phyloP scores from a whole-genome alignment of 2,329 filamentous ascomycete species.

The Cercospora sojina region DNA sequence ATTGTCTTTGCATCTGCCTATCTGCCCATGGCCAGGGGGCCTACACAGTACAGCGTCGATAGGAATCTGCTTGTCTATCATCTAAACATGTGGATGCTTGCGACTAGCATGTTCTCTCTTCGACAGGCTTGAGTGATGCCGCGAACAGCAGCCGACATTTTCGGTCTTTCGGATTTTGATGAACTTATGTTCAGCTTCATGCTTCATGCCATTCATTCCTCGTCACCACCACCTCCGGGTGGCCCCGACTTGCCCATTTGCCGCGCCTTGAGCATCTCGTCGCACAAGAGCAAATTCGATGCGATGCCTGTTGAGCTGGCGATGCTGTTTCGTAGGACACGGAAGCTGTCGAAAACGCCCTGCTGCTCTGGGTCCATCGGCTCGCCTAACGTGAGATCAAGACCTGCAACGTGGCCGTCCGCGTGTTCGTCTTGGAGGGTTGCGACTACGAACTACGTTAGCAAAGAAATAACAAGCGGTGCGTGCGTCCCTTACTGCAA shows the following conservation, averaged over 20 bases:
- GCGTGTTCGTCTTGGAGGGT: conserved; percentile 79
- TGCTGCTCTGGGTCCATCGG: conserved; percentile 93
- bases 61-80: neutral
- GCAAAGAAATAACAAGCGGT: conserved; percentile 10
- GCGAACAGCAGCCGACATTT: neutral
- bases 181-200: neutral
- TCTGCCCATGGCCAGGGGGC: neutral
- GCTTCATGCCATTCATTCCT: conserved; percentile 18
- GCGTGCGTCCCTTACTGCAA: conserved; percentile 63
- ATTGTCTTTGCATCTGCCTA: neutral
- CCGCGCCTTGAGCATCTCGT: conserved; percentile 94
- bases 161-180: neutral
- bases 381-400: conserved; percentile 82
- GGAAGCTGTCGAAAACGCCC: conserved; percentile 94
- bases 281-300: conserved; percentile 89
- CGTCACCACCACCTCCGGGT: conserved; percentile 34
- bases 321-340: conserved; percentile 88
- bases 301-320: conserved; percentile 94
- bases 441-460: conserved; percentile 61
- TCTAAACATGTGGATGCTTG: neutral
- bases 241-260: conserved; percentile 68
- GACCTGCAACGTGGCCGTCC: conserved; percentile 80
- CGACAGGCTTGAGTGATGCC: neutral
- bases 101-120: neutral
- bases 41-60: neutral